These are phyloP conservation scores for Metrosideros polymorpha DNA, from an alignment of 441 rosid species.

Conservation along the genomic window DNA sequence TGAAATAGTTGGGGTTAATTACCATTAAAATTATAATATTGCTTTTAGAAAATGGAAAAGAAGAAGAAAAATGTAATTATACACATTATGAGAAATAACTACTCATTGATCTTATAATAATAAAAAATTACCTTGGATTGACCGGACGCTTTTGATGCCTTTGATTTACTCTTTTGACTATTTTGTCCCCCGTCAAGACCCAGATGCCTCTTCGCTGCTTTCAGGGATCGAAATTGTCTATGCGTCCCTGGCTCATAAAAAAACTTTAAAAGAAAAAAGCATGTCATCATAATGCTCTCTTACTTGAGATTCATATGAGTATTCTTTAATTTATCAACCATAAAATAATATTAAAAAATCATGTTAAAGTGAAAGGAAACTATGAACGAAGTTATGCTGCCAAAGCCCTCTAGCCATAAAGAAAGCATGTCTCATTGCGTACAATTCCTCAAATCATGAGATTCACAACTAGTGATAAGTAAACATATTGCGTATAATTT, in stretches of 20 bases:
- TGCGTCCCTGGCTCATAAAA: not conserved
- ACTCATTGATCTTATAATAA: not conserved
- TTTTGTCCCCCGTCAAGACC: not conserved
- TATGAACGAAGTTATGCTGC: not conserved
- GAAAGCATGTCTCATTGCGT: not conserved
- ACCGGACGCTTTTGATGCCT: not conserved
- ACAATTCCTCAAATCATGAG: not conserved
- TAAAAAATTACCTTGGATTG: not conserved
- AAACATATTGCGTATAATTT: not conserved
- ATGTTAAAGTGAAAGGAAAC: not conserved
- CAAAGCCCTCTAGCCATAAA: not conserved
- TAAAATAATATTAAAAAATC: not conserved
- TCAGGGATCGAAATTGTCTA: not conserved
- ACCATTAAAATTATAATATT: not conserved
- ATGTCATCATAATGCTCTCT: not conserved
- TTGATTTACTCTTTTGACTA: not conserved
- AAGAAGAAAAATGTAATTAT: not conserved
- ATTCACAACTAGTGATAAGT: not conserved
- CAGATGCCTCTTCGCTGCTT: not conserved
- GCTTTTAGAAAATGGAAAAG: not conserved
- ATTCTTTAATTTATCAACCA: not conserved
- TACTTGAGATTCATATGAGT: not conserved
- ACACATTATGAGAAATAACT: not conserved
- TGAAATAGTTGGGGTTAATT: not conserved
- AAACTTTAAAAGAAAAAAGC: not conserved